phyloP scores from a whole-genome alignment of 352 stramenopile species.

The Phytopythium helicoides region DNA sequence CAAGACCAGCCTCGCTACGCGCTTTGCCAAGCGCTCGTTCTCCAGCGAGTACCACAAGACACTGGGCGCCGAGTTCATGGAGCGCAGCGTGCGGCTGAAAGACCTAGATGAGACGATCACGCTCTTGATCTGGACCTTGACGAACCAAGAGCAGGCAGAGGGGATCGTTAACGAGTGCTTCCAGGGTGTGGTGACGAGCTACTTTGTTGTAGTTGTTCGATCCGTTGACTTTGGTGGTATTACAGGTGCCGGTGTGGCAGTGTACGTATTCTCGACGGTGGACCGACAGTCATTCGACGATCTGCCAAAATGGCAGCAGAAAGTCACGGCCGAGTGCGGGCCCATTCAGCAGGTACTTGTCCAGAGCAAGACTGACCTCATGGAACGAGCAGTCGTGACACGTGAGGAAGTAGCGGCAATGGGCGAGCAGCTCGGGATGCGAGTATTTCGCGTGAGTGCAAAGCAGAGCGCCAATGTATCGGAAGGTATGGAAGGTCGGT shows the following conservation, averaged over 20 bases:
- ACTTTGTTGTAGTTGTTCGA: no score
- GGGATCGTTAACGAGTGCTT: slow-evolving; percentile 45
- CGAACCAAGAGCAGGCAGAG: slow-evolving; percentile 80
- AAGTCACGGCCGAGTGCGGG: slow-evolving; percentile 68
- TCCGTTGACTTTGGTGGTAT: not conserved
- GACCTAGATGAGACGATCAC: slow-evolving; percentile 61
- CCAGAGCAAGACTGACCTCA: slow-evolving; percentile 76
- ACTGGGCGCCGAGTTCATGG: slow-evolving; percentile 86
- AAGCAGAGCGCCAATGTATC: no score
- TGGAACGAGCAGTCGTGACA: slow-evolving; percentile 59
- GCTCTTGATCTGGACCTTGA: slow-evolving; percentile 84
- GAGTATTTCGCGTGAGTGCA: no score
- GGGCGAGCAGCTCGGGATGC: no score
- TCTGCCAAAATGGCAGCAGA: slow-evolving; percentile 65
- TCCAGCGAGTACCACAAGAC: slow-evolving; percentile 85
- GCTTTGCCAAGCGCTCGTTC: slow-evolving; percentile 78
- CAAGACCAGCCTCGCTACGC: slow-evolving; percentile 81
- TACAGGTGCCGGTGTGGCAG: slow-evolving; percentile 53
- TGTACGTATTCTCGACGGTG: slow-evolving; percentile 77
- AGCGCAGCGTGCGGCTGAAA: slow-evolving; percentile 68
- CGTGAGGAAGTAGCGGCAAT: slow-evolving; percentile 57
- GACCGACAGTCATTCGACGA: slow-evolving; percentile 73
- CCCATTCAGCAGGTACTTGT: slow-evolving; percentile 65
- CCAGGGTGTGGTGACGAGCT: no score
- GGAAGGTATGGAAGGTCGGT: no score